A percentile compares a stretch with the other conserved stretches of the same genome.
These are phyloP conservation scores for Trichoderma brevicompactum DNA, from an alignment of 2,329 filamentous ascomycete species.

Conservation along the genomic window DNA sequence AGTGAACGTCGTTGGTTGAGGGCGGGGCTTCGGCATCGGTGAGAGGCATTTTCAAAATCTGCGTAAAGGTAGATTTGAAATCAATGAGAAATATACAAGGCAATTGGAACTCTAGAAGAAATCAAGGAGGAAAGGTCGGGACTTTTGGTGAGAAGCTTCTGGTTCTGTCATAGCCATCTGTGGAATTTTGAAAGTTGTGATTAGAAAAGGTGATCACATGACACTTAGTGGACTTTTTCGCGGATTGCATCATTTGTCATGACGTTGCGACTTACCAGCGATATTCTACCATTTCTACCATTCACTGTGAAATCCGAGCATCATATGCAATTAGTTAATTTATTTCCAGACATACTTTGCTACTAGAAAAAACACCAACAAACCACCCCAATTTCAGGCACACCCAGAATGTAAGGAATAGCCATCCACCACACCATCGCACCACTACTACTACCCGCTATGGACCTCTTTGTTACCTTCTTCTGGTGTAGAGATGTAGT, in stretches of 20 bases:
- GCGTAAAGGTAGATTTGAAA: neutral
- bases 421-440: no score
- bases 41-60: constrained; percentile 36
- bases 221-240: neutral
- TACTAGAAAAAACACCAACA: no score
- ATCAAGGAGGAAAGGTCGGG: neutral
- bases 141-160: neutral
- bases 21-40: constrained; percentile 36
- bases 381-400: no score
- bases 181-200: neutral
- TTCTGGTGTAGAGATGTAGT: no score
- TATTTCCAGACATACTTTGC: no score
- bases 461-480: no score
- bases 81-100: neutral
- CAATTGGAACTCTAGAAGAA: neutral
- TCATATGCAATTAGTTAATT: no score
- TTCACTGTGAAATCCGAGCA: neutral
- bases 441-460: no score
- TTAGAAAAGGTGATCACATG: constrained; percentile 26
- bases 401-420: no score
- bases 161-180: neutral
- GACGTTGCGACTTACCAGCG: constrained; percentile 1
- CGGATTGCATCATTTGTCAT: constrained; percentile 26
- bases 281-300: neutral
- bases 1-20: constrained; percentile 35